Base-by-base conservation (phyloP, 306 rosid species). In the Sicyos edulis region DNA sequence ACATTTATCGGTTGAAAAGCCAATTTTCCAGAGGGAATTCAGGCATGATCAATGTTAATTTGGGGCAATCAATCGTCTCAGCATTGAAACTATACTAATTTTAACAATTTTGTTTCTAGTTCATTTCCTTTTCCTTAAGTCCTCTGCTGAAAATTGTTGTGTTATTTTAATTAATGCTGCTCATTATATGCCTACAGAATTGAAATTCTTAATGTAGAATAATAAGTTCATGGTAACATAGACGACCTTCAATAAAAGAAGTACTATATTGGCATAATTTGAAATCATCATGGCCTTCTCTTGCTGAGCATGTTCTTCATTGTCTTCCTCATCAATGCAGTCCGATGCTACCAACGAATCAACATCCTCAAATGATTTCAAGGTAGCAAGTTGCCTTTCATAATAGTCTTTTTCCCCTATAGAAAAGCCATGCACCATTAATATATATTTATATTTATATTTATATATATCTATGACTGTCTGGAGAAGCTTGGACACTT, bases 241-340 rank as follows among this genome's bases (percentile, higher is more conserved):
- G 20, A 64, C 59, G 44, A 80, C 89, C 89, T 85, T 85, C 47
- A 85, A 75, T 0, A 60, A 81, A 78, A 85, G 80, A 75, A 85
- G 89, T 55, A 74, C 9, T 22, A 82, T 0, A 56, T 85, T 85
- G 45, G 86, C 86, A 52, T 70, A 80, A 37, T 85, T 85, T 54
- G 89, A 85, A 34, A 85, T 82, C 76, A 4, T 78, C 89, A 85
- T 85, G 32, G 86, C 86, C 76, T 75, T 78, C 74, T 82, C 89
- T 9, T 85, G 86, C 11, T 76, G 85, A 59, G 57, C 64, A 29
- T 61, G 82, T 67, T 85, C 86, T 19, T 54, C 53, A 14, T 9
- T 2, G 69, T 78, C 72, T 19, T 54, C 86, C 72, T 73, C 79
- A 7, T 76, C 77, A 16, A 75, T 15, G 67, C 50, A 0, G 13